Evolutionary conservation across 495 filamentous ascomycete species (phyloP).

Genomic region (Trichoderma parareesei): DNA sequence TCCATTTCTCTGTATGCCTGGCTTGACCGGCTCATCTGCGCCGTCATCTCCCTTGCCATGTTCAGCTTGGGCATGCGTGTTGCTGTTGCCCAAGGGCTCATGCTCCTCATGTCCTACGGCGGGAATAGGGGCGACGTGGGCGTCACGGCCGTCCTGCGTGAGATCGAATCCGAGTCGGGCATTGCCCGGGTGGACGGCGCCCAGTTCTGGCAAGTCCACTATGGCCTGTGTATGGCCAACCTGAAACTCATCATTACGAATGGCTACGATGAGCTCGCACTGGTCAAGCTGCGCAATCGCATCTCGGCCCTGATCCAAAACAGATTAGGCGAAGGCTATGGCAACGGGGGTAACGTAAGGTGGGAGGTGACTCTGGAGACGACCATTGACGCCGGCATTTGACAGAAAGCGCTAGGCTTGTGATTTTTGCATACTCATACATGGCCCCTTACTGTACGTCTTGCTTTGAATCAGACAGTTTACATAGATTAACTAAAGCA

Average conservation of each 20-base stretch:
- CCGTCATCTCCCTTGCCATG: constrained; percentile 75
- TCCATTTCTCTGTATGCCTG: constrained; percentile 64
- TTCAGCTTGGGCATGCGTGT: constrained; percentile 74
- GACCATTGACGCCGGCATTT: constrained; percentile 24
- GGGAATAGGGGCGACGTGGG: constrained; percentile 30
- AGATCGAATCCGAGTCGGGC: constrained; percentile 71
- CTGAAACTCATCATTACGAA: constrained; percentile 66
- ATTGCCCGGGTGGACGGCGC: constrained; percentile 78
- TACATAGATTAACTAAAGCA: not conserved
- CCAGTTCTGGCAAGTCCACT: constrained; percentile 97
- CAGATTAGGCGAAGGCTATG: constrained; percentile 79
- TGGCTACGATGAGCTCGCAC: constrained; percentile 50
- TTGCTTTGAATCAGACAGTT: not conserved
- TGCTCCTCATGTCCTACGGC: constrained; percentile 87
- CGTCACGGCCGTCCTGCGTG: constrained; percentile 68
- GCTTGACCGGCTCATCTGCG: constrained; percentile 75
- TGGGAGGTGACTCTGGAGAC: constrained; percentile 74
- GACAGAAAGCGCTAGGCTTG: not conserved
- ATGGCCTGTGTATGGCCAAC: constrained; percentile 92
- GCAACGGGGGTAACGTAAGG: constrained; percentile 60
- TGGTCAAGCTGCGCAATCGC: constrained; percentile 61
- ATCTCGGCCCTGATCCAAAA: constrained; percentile 75
- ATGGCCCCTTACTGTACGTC: not conserved
- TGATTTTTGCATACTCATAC: not conserved
- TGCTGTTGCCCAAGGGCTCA: constrained; percentile 75